Evolutionary conservation across 495 filamentous ascomycete genomes (phyloP).

Genomic region (Xylaria cubensis): DNA sequence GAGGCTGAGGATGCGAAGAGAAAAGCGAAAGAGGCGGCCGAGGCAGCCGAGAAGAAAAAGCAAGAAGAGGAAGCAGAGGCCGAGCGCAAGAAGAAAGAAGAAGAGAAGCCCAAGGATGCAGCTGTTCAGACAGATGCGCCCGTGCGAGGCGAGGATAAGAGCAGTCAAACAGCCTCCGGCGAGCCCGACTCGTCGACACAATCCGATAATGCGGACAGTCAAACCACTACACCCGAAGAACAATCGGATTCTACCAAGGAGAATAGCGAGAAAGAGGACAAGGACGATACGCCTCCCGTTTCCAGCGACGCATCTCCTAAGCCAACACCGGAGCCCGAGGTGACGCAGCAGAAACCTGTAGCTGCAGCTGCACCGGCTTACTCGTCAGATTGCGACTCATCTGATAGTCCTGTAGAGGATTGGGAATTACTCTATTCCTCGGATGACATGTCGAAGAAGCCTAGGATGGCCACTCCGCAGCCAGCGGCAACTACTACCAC

Average conservation of each 20-base stretch:
- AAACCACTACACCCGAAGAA: constrained; percentile 24
- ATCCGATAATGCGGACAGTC: constrained; percentile 21
- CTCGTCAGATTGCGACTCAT: constrained; percentile 53
- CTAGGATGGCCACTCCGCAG: constrained; percentile 41
- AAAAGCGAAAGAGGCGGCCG: constrained; percentile 46
- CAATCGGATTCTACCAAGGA: constrained; percentile 30
- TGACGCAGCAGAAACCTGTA: constrained; percentile 28
- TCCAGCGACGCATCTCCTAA: not conserved
- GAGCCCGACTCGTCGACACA: constrained; percentile 32
- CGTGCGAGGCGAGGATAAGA: constrained; percentile 36
- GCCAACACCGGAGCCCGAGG: not conserved
- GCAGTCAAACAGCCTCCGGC: constrained; percentile 32
- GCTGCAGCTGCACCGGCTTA: constrained; percentile 30
- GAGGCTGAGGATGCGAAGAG: constrained; percentile 54
- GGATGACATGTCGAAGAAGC: constrained; percentile 59
- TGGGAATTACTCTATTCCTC: constrained; percentile 58
- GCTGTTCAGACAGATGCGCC: constrained; percentile 46
- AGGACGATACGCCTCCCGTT: constrained; percentile 7
- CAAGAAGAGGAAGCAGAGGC: constrained; percentile 38
- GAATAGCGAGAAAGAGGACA: constrained; percentile 31
- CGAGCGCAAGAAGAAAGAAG: constrained; percentile 43
- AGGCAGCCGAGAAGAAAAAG: constrained; percentile 31
- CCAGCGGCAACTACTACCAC: constrained; percentile 38
- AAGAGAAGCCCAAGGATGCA: constrained; percentile 48
- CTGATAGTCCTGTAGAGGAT: constrained; percentile 56